These are phyloP conservation scores for Fusarium citri DNA, from an alignment of 2,329 filamentous ascomycete genomes.

Conservation along the genomic window DNA sequence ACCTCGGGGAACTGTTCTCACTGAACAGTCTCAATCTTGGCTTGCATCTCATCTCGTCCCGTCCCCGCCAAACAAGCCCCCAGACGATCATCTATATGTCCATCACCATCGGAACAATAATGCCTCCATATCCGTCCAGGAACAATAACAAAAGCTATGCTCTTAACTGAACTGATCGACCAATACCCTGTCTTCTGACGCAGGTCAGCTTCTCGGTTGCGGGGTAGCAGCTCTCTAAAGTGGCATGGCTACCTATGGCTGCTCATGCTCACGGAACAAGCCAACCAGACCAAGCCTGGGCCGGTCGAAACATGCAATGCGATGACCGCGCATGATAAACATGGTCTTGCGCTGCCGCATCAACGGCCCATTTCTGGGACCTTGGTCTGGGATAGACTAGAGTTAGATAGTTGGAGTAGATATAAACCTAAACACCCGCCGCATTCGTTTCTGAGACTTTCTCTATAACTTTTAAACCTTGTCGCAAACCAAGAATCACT, in stretches of 20 bases:
- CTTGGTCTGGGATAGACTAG: conserved; percentile 26
- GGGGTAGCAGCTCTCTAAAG: conserved; percentile 41
- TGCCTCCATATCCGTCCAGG: conserved; percentile 16
- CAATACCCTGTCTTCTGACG: conserved; percentile 44
- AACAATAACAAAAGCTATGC: conserved; percentile 9
- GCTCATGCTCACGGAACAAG: conserved; percentile 18
- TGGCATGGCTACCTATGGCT: conserved; percentile 25
- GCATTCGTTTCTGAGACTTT: conserved; percentile 31
- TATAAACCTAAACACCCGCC: conserved; percentile 40
- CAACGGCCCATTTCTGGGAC: conserved; percentile 44
- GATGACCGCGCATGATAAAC: conserved; percentile 35
- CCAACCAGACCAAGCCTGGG: conserved; percentile 21
- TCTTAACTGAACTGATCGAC: conserved; percentile 28
- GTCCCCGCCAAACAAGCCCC: conserved; percentile 44
- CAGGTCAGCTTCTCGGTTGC: conserved; percentile 41
- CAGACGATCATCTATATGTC: conserved; percentile 8
- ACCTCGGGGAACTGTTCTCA: conserved; percentile 14
- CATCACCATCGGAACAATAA: conserved; percentile 15
- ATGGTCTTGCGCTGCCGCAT: conserved; percentile 45
- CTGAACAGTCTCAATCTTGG: conserved; percentile 37
- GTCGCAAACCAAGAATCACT: conserved; percentile 9
- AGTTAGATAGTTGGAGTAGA: conserved; percentile 18
- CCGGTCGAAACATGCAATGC: conserved; percentile 33
- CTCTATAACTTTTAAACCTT: conserved; percentile 6
- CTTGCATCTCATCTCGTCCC: conserved; percentile 41